Evolutionary conservation across 352 stramenopile species (phyloP).

Genomic region (Phytophthora colocasiae): DNA sequence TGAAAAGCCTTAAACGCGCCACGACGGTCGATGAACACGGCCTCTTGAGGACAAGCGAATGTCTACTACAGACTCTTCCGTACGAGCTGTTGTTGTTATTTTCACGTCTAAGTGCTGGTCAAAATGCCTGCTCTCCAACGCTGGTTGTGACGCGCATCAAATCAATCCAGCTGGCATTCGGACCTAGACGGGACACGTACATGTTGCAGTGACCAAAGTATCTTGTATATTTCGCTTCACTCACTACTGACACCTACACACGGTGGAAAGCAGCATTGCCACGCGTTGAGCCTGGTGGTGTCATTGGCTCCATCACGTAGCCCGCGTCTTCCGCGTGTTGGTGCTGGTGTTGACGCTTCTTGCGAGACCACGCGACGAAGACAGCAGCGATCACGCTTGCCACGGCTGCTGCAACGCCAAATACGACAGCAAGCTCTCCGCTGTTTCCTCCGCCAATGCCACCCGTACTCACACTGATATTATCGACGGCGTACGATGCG

Average conservation of each 20-base stretch:
- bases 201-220: constrained; percentile 4
- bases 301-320: constrained; percentile 9
- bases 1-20: no score
- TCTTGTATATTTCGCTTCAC: constrained; percentile 1
- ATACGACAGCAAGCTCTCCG: neutral
- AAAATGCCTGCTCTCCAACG: neutral
- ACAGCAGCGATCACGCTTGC: constrained; percentile 13
- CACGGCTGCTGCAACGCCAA: constrained; percentile 8
- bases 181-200: constrained; percentile 2
- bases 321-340: no score
- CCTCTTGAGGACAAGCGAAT: no score
- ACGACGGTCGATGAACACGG: no score
- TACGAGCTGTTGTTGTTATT: no score
- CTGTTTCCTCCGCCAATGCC: neutral
- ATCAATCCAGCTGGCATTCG: constrained; percentile 8
- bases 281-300: constrained; percentile 14
- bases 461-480: neutral
- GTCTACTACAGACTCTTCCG: no score
- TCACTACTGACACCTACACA: constrained; percentile 11
- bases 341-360: constrained; percentile 15
- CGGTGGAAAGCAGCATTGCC: constrained; percentile 19
- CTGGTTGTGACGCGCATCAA: constrained; percentile 25
- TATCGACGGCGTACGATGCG: constrained; percentile 26
- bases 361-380: constrained; percentile 18
- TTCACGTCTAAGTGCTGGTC: no score